Conservation (phyloP, 352 stramenopile species). For the Pythium graminicola region DNA sequence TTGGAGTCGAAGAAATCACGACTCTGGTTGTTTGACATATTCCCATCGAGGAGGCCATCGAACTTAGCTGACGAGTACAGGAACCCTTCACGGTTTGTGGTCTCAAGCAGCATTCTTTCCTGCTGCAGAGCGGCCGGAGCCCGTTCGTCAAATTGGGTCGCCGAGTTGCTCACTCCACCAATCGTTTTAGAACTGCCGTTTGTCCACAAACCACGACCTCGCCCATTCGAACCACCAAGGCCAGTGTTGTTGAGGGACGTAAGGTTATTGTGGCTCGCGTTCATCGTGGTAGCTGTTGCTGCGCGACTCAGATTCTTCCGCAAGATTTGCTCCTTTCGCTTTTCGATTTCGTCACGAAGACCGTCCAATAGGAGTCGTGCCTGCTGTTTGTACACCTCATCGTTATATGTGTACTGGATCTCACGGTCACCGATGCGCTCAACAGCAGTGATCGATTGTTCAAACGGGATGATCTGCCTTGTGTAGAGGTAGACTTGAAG, state of each 20-base stretch:
- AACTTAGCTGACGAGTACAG: constrained; percentile 11
- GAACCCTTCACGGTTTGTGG: constrained; percentile 6
- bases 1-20: constrained; percentile 15
- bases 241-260: constrained; percentile 1
- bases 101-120: constrained; percentile 21
- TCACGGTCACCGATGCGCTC: constrained; percentile 37
- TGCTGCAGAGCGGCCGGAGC: constrained; percentile 13
- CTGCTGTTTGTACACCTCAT: constrained; percentile 61
- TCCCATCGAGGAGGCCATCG: not conserved
- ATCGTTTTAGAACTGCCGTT: constrained; percentile 15
- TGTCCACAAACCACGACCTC: constrained; percentile 13
- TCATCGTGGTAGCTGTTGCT: constrained; percentile 14
- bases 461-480: constrained; percentile 73
- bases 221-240: not conserved
- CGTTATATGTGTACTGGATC: constrained; percentile 57
- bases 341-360: constrained; percentile 78
- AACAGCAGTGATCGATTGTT: constrained; percentile 50
- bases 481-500: constrained; percentile 83
- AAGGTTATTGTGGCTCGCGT: constrained; percentile 9
- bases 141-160: constrained; percentile 22
- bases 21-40: not conserved
- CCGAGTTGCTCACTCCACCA: constrained; percentile 6
- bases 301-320: constrained; percentile 42
- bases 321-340: constrained; percentile 61
- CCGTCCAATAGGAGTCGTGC: constrained; percentile 66